Evolutionary conservation across 2,329 filamentous ascomycete genomes (phyloP), one percentile per base, ranked within the genome.

Genomic region (Penicillium sp.): DNA sequence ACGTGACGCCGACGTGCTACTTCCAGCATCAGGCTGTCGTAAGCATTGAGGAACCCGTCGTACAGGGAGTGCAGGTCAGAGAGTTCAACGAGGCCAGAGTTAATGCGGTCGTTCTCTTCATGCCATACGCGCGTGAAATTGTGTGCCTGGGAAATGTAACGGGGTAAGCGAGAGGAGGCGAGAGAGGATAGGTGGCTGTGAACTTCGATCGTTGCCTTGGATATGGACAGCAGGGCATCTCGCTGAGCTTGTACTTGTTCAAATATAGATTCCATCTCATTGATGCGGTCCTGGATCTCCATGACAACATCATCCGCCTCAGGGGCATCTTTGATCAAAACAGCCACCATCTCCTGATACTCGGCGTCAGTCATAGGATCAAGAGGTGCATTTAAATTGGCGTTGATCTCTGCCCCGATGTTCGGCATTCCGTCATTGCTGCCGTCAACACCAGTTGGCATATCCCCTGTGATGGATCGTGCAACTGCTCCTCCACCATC

Each of bases 21-120:
- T 72, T 99, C 94, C 1, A 96, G 82, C 25, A 97, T 82, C 13
- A 99, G 79, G 21, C 88, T 87, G 64, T 91, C 89, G 69, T 99
- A 97, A 0, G 92, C 91, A 51, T 86, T 83, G 21, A 90, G 82
- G 68, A 97, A 99, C 19, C 88, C 87, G 59, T 93, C 89, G 73
- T 97, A 97, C 66, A 97, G 91, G n/a, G 84, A 80, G 11, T 86
- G 82, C 66, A 97, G 84, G 23, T 85, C 84, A 50, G 88, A 86
- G 74, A 97, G 88, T 68, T 96, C 91, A 10, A 82, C 78, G 40
- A 96, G 84, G 65, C 87, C 89, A 16, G 77, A 80, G 36, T 82
- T 80, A 25, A 97, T 89, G 19, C 81, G 82, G 4, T 84, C 82
- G 62, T 87, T 87, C 63, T 96, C 91, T 58, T 88, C 85, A 29